Evolutionary conservation across 2,329 filamentous ascomycete genomes (phyloP), one percentile per base, ranked within the genome.

Genomic region (Pestalotiopsis sp.): DNA sequence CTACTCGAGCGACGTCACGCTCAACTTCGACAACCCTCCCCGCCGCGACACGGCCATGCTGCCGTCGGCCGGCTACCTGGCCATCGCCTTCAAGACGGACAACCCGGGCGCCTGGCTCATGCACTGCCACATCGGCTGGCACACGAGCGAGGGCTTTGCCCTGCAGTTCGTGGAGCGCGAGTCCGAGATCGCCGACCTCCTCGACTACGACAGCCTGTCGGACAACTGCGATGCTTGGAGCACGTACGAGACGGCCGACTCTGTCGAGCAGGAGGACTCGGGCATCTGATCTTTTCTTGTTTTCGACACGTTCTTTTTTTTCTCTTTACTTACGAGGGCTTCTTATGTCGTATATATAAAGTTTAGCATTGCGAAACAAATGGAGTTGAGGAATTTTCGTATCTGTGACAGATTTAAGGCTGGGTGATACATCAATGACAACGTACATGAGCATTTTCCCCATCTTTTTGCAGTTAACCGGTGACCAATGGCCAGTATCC

Each of bases 31-130:
- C 62, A 87, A 86, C 71, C 84, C 85, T 1, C 80, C 84, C 1
- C 80, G 86, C 1, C 78, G 86, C 36, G 86, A 88, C 71, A 83
- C 83, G 0, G 83, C 83, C 11, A 82, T 83, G 71, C 74, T 88
- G 2, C 83, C 83, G 0, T 78, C 75, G 0, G 76, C 75, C 14
- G 86, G 86, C 0, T 85, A 83, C 73, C 71, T 88, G 3, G 83
- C 83, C 4, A 78, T 89, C 40, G 85, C 82, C 1, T 88, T 87
- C 75, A 72, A 80, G 68, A 80, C 83, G 1, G 83, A 89, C 74
- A 88, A 88, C 72, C 86, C 86, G 0, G 86, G 86, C 27, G 78
- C 66, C 11, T 67, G 66, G 66, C 59, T 67, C 14, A 67, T 67
- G 66, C 66, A 67, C 45, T 67, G 66, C 20, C 66, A 67, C 66